phyloP scores from a whole-genome alignment of 108 stramenopile genomes.

The Parietichytrium sp. region DNA sequence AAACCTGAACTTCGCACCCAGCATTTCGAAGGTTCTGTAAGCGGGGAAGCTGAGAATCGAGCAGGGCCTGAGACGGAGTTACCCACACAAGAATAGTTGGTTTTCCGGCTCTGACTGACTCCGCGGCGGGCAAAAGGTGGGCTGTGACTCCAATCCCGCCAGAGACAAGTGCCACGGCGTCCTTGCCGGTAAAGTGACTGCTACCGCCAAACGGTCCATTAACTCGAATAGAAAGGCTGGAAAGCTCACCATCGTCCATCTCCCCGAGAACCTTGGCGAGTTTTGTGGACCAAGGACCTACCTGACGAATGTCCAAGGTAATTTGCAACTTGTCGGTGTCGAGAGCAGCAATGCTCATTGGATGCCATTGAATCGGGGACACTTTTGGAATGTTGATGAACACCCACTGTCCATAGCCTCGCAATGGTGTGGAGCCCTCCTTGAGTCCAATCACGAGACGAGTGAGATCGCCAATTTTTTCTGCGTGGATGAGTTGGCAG shows the following conservation, averaged over 20 bases:
- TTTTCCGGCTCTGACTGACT: no score
- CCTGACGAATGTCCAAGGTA: constrained; percentile 23
- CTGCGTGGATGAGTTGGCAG: neutral
- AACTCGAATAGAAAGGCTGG: neutral
- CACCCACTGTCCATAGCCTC: neutral
- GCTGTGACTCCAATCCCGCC: constrained; percentile 27
- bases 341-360: neutral
- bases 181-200: neutral
- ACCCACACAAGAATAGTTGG: no score
- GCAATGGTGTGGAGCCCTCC: neutral
- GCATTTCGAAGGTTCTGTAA: neutral
- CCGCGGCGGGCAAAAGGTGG: neutral
- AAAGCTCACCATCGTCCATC: neutral
- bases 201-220: constrained; percentile 11
- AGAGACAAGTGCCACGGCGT: neutral
- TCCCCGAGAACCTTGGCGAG: neutral
- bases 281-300: neutral
- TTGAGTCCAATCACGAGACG: neutral
- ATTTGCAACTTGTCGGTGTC: neutral
- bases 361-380: constrained; percentile 9
- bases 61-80: no score
- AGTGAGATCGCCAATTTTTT: no score
- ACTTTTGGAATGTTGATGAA: neutral
- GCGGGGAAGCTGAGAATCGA: neutral
- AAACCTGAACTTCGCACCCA: neutral